Base-by-base conservation (phyloP, 1,139 yeast genomes). In the Sugiyamaella grinbergsii region DNA sequence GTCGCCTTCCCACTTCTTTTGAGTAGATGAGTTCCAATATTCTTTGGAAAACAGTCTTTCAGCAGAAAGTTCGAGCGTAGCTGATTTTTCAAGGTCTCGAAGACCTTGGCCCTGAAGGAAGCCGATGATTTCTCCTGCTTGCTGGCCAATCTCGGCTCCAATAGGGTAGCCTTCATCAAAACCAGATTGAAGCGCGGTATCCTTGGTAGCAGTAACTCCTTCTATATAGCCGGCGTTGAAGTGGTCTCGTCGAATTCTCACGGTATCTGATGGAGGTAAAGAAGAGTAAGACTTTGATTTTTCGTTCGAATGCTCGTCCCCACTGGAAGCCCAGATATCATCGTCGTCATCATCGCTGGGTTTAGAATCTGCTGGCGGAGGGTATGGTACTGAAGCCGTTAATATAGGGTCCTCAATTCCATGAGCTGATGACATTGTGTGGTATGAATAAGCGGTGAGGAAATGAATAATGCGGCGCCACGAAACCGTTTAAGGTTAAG, bases 221-320 rank as follows among this genome's bases (percentile, higher is more conserved):
- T 86, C 96, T 2, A 88, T 68, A 61, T 88, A 91, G 0, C 98
- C 98, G 54, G 85, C 84, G 58, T 87, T 87, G 19, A 75, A 76
- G 63, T 91, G 97, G n/a, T 75, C 76, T 40, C 94, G 71, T 56
- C 79, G 67, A n/a, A 79, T 62, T 13, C 61, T 57, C 2, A 53
- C 53, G 3, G 58, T 54, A 34, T 60, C 58, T 6, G 48, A 44
- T 3, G 40, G 40, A 13, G 37, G 37, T 15, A 15, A 15, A 7
- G 10, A 4, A 6, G 5, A 5, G 37, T 15, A 11, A 13, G 10
- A 10, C 20, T 13, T 15, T 10, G 28, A n/a, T 13, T 36, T 22
- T n/a, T 22, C 28, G 20, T 16, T n/a, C 3, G 34, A 5, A 5
- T 31, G 2, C 19, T 42, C 46, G 19, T 32, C 38, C 13, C 29